Conservation (phyloP, 768 basidiomycete genomes). For the Hygrophorus russula region DNA sequence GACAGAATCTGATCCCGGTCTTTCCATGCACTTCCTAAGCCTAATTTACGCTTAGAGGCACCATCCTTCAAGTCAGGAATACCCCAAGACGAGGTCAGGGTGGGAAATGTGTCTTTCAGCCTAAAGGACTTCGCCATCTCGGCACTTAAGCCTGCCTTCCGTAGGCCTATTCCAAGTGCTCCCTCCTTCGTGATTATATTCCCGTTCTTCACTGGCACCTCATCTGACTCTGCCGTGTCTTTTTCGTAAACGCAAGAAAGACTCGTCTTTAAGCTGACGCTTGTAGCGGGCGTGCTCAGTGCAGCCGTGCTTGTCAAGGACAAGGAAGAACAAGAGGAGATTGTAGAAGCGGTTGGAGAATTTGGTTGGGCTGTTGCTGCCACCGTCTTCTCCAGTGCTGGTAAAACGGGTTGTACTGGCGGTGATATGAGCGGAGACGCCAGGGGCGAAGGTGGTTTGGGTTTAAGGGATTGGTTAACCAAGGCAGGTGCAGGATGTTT, state of each 20-base stretch:
- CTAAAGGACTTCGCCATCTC: constrained; percentile 16
- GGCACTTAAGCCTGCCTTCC: constrained; percentile 21
- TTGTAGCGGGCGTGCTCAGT: constrained; percentile 9
- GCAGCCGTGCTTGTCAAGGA: constrained; percentile 32
- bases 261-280: constrained; percentile 1
- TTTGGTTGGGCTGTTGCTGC: constrained; percentile 8
- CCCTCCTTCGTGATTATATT: constrained; percentile 5
- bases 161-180: constrained; percentile 4
- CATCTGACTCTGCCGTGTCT: not conserved
- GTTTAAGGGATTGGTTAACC: no score
- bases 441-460: constrained; percentile 15
- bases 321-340: constrained; percentile 39
- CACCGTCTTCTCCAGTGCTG: constrained; percentile 7
- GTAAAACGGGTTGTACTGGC: constrained; percentile 8
- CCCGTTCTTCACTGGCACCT: not conserved
- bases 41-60: constrained; percentile 14
- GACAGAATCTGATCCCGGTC: no score
- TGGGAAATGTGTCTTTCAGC: constrained; percentile 27
- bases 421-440: not conserved
- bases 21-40: no score
- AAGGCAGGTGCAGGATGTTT: constrained; percentile 26
- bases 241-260: no score
- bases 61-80: constrained; percentile 13
- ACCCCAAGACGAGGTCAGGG: constrained; percentile 26
- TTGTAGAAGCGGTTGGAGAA: constrained; percentile 20